Evolutionary conservation across 1,139 yeast species (phyloP), one percentile per base, ranked within the genome.

Genomic region (Yamadazyma dendronema): DNA sequence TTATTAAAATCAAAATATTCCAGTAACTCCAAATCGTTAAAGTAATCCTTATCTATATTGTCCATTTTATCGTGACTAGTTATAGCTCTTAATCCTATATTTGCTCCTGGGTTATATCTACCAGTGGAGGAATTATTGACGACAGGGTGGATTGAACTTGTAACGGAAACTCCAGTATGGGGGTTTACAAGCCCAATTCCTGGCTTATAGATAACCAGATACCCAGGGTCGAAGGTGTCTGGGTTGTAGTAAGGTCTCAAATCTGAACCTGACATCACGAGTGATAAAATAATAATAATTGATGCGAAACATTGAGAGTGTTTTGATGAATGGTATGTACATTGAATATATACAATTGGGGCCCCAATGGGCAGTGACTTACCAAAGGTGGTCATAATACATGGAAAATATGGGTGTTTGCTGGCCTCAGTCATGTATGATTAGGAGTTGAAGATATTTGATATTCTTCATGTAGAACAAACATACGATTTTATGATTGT

Each of bases 191-290:
- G 76, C 27, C 86, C 86, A 14, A 74, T 66, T 0, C 83, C 84
- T 2, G 83, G 81, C 43, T 73, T 71, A 50, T 67, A 80, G 6
- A 78, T 70, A 16, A 81, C 84, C 25, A 78, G 67, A 49, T 81
- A 79, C 7, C 84, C 86, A 2, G 82, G 80, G 54, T 81, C 72
- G 60, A 85, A 85, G 2, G 84, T 67, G 30, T 75, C 84, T 28
- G 84, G 77, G 56, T 83, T 81, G 54, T 82, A 81, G 57, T 85
- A 85, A 3, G 95, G 95, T 58, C 95, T 74, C 41, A 76, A 60
- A 28, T 44, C 50, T 8, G 44, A 34, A 39, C 38, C 35, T 19
- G 41, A 35, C 39, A 42, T 40, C n/a, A 11, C 7, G 21, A 12
- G 17, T 30, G 33, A 23, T 23, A 6, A 8, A 24, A 29, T n/a